Evolutionary conservation across 2,329 filamentous ascomycete species (phyloP), one percentile per base, ranked within the genome.

Genomic region (Colletotrichum sublineola): DNA sequence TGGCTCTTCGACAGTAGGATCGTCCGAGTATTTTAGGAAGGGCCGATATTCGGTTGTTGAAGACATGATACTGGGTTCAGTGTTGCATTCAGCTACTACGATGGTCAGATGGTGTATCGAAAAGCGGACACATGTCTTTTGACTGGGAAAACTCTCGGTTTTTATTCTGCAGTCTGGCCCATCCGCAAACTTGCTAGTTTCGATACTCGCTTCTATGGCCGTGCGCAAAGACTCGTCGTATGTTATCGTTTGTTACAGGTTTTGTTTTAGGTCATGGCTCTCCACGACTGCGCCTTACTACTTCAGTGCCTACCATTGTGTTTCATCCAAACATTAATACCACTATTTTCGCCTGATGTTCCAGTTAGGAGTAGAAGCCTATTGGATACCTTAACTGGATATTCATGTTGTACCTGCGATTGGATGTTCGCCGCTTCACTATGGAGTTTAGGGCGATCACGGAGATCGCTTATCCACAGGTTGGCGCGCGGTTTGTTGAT

Each of bases 1-100:
- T 14, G 40, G 55, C 18, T 74, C 74, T 63, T 75, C 74, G 65
- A 66, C 57, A 24, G 73, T 58, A 2, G 72, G 72, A 60, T 75
- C 74, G 64, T 75, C 68, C 44, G 72, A 64, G 55, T 75, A 73
- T 42, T 74, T 69, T 0, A 75, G 52, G 33, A 75, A 75, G n/a
- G 74, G 74, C 72, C 71, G 71, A 66, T 73, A 63, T 71, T 73
- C 71, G 62, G 61, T 67, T 24, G 67, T 62, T 46, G 71, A 60
- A 71, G 67, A 58, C 71, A 73, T 24, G 24, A 24, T 73, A 15
- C 63, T 73, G 67, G 60, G 66, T 56, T 66, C 46, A 31, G 15
- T 48, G 46, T 55, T 72, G 66, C 58, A 69, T 72, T n/a, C 60
- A 56, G 15, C 9, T 56, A n/a, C 24, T 53, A 12, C 31, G 31